A percentile compares a stretch with the other conserved stretches of the same genome.
These are phyloP conservation scores for Pseudopithomyces maydicus DNA, from an alignment of 2,329 filamentous ascomycete genomes.

Conservation along the genomic window DNA sequence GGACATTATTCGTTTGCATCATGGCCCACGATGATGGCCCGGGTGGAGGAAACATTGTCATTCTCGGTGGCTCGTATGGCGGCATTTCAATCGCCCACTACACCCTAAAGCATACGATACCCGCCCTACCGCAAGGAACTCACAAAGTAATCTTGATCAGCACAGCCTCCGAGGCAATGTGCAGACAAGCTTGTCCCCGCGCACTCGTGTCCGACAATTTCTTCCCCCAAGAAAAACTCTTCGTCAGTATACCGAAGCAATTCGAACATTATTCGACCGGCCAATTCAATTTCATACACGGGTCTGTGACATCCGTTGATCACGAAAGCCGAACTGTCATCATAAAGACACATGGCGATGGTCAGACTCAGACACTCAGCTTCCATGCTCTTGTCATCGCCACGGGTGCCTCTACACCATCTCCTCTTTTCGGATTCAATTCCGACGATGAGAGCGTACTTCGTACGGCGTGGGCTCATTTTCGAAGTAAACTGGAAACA, in stretches of 20 bases:
- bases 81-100: conserved; percentile 45
- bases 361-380: conserved; percentile 26
- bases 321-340: conserved; percentile 40
- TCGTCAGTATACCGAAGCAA: conserved; percentile 40
- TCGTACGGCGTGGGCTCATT: conserved; percentile 31
- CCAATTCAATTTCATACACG: conserved; percentile 46
- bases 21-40: background rate
- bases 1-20: background rate
- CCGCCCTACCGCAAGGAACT: conserved; percentile 25
- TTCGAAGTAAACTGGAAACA: conserved; percentile 44
- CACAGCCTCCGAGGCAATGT: conserved; percentile 39
- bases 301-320: conserved; percentile 34
- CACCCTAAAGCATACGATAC: conserved; percentile 39
- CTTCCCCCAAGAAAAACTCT: conserved; percentile 39
- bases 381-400: conserved; percentile 46
- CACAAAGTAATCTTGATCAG: conserved; percentile 44
- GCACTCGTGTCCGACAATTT: conserved; percentile 42
- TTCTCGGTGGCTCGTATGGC: conserved; percentile 46
- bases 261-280: conserved; percentile 40
- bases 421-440: conserved; percentile 42
- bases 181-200: conserved; percentile 39
- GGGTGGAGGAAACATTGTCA: conserved; percentile 35
- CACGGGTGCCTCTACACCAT: conserved; percentile 43
- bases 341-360: conserved; percentile 23
- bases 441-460: conserved; percentile 36